Base-by-base conservation (phyloP, 257 asterid genomes). In the Nemophila menziesii region DNA sequence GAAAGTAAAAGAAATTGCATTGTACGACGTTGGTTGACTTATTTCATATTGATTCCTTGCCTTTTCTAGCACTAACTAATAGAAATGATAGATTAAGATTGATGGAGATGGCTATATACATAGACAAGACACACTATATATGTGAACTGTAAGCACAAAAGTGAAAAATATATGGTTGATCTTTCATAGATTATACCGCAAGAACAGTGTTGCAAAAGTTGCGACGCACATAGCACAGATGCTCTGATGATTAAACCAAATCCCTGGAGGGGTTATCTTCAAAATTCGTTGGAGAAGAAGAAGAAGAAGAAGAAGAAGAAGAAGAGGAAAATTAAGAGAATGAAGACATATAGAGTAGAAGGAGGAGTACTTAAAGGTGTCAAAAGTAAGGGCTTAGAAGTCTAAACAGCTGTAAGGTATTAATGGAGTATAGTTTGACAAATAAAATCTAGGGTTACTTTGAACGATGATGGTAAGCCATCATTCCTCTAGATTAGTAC, bases 201-300 rank as follows among this genome's bases (percentile, higher is more conserved):
- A 89, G 94, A 78, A 80, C 92, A 11, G 93, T 89, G 82, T 48
- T 73, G 81, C 98, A 89, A 68, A 72, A 89, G 85, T 70, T 78
- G 87, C 98, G 84, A 4, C 81, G 87, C 48, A 80, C 94, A 60
- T 89, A 84, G 83, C 94, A 89, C 51, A 89, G 82, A 58, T 84
- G 94, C 43, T 89, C 94, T 21, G 95, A 42, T 27, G 86, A 60
- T 55, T 74, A 90, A 61, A 58, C 72, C 62, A 57, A 51, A 52
- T 89, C 98, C 98, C 80, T 87, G 74, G 74, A 44, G 61, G 15
- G 9, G 22, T 48, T 63, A 23, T 55, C 44, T 19, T 43, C 65
- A 48, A 53, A 53, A 50, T 56, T 60, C 3, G 40, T 19, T 13
- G 63, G 50, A 7, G 71, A 66, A 21, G n/a, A n/a, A n/a, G n/a